Evolutionary conservation across 2,329 filamentous ascomycete species (phyloP), one percentile per base, ranked within the genome.

Genomic region (Xylariaceae sp.): DNA sequence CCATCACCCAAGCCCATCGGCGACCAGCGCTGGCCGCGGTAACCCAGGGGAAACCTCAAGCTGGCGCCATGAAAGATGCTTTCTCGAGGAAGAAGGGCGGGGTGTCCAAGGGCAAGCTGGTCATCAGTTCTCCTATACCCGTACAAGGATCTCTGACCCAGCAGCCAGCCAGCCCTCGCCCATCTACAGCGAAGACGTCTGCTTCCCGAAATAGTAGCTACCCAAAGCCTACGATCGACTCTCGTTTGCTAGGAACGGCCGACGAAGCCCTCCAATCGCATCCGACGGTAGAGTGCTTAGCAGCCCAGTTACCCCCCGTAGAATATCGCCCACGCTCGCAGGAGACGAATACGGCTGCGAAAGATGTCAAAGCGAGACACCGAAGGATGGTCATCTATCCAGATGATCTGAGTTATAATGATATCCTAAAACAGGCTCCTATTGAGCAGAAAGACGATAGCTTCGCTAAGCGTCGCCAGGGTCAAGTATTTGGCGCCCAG

Each of bases 241-340:
- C n/a, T 10, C 42, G 37, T 17, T 49, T 51, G 19, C 47, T 58
- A 5, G 54, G 55, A 7, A 36, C 25, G 1, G 25, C 21, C 21
- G n/a, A 47, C 3, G 55, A 61, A 11, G 56, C 56, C 5, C 41
- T 61, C 2, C 40, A 48, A n/a, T 60, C 57, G 12, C 50, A 60
- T 27, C 51, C 54, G 12, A 11, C 11, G 20, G 38, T 36, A n/a
- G 21, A 42, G 14, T 36, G 11, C 8, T 34, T 32, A 37, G 20
- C 40, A 32, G 22, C 32, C 14, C 10, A n/a, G n/a, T n/a, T 36
- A 37, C 25, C n/a, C 2, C 40, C n/a, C n/a, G n/a, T n/a, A n/a
- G n/a, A n/a, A n/a, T n/a, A n/a, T n/a, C n/a, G n/a, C n/a, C n/a
- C n/a, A n/a, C n/a, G n/a, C n/a, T n/a, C n/a, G n/a, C n/a, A n/a